Evolutionary conservation across 306 rosid species (phyloP).

Genomic region (Rubus idaeus): DNA sequence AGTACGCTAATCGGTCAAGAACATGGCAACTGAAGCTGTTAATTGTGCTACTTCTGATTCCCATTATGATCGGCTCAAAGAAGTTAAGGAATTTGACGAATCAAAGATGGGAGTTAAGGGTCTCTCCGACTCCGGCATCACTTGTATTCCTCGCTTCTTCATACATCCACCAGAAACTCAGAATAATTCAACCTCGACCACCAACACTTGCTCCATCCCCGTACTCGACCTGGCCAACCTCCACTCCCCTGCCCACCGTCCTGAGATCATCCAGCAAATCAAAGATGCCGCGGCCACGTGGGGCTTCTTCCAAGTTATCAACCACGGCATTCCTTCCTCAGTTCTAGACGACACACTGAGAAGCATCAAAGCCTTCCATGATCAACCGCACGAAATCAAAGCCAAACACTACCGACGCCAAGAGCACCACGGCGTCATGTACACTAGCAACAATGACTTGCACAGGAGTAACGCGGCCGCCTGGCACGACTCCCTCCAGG

Average conservation of each 20-base stretch:
- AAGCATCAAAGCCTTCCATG: constrained; percentile 37
- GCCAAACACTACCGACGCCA: constrained; percentile 38
- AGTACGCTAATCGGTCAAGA: neutral
- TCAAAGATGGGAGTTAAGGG: constrained; percentile 54
- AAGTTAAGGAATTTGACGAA: constrained; percentile 39
- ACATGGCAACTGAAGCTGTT: neutral
- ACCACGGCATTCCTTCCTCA: constrained; percentile 34
- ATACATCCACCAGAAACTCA: constrained; percentile 32
- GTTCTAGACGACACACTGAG: constrained; percentile 26
- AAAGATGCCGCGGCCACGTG: constrained; percentile 35
- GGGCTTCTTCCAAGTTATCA: constrained; percentile 55
- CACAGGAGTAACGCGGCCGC: constrained; percentile 29
- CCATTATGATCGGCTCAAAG: constrained; percentile 29
- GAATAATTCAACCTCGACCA: constrained; percentile 15
- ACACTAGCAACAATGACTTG: constrained; percentile 36
- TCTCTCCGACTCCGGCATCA: constrained; percentile 50
- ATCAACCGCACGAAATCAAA: constrained; percentile 30
- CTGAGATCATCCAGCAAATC: constrained; percentile 28
- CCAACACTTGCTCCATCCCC: constrained; percentile 27
- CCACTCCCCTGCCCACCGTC: constrained; percentile 16
- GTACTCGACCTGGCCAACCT: constrained; percentile 38
- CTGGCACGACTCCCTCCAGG: constrained; percentile 45
- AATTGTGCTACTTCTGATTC: neutral
- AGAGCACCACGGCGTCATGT: constrained; percentile 35
- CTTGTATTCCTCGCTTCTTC: constrained; percentile 39